A percentile compares a stretch with the other conserved stretches of the same genome.
phyloP scores from a whole-genome alignment of 371 early-diverging fungal genomes.

The Rhizopus delemar region DNA sequence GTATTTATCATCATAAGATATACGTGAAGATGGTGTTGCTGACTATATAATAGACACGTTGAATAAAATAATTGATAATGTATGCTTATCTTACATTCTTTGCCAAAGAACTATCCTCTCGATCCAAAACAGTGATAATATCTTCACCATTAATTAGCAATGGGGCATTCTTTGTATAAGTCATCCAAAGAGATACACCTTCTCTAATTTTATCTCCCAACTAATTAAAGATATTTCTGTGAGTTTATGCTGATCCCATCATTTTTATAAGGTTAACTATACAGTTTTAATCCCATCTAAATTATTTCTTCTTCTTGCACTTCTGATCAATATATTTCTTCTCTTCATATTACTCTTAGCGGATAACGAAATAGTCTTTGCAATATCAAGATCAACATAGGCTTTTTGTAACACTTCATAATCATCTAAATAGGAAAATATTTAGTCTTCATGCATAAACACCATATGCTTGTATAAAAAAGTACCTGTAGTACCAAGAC shows the following conservation, averaged over 20 bases:
- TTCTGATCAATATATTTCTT: constrained; percentile 32
- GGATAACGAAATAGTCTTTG: constrained; percentile 49
- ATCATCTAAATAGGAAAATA: constrained; percentile 32
- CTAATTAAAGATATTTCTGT: constrained; percentile 7
- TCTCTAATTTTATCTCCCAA: constrained; percentile 36
- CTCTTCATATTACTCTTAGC: constrained; percentile 49
- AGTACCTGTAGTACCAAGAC: constrained; percentile 45
- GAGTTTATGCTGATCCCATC: background rate
- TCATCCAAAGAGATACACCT: constrained; percentile 32
- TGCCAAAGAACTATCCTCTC: constrained; percentile 31
- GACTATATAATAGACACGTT: constrained; percentile 10
- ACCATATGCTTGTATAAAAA: background rate
- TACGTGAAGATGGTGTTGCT: constrained; percentile 28
- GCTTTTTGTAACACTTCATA: constrained; percentile 48
- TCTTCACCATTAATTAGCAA: constrained; percentile 32
- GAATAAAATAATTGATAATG: background rate
- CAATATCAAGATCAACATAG: constrained; percentile 51
- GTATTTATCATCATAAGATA: constrained; percentile 14
- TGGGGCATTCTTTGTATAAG: constrained; percentile 28
- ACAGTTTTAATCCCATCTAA: constrained; percentile 29
- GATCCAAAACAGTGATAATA: constrained; percentile 28
- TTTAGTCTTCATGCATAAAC: background rate
- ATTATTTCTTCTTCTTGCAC: constrained; percentile 30
- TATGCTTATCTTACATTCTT: constrained; percentile 24
- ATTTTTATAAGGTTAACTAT: background rate